A percentile compares a stretch with the other conserved stretches of the same genome.
Conservation (phyloP, 2,329 filamentous ascomycete species). For the Diaporthe sp. region DNA sequence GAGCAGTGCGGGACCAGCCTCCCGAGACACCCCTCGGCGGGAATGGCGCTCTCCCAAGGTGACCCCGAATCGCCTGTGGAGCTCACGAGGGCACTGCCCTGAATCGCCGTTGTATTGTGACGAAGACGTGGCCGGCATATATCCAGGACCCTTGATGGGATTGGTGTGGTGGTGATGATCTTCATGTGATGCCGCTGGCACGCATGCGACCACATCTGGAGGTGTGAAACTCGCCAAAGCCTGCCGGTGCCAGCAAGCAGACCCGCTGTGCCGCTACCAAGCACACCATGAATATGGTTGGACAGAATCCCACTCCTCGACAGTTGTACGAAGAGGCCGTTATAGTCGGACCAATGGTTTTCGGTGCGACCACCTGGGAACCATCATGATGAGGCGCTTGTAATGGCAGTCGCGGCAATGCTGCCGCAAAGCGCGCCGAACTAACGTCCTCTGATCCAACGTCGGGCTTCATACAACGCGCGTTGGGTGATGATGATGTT, state of each 20-base stretch:
- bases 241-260: constrained; percentile 11
- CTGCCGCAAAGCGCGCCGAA: constrained; percentile 4
- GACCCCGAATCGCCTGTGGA: constrained; percentile 23
- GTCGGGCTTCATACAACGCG: background rate
- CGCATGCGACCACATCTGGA: constrained; percentile 1
- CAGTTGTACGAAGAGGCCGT: constrained; percentile 17
- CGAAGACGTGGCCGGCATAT: constrained; percentile 18
- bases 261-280: constrained; percentile 11
- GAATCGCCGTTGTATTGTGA: constrained; percentile 33
- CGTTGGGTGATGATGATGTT: background rate
- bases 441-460: background rate
- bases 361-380: background rate
- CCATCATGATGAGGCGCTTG: constrained; percentile 23
- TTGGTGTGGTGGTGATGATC: constrained; percentile 15
- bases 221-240: constrained; percentile 19
- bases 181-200: constrained; percentile 29
- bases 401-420: constrained; percentile 11
- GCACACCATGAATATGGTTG: constrained; percentile 9
- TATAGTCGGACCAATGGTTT: background rate
- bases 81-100: constrained; percentile 30
- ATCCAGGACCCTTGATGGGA: constrained; percentile 5
- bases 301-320: background rate
- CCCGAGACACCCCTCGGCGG: constrained; percentile 25
- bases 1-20: constrained; percentile 30
- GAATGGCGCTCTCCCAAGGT: constrained; percentile 12